These are phyloP conservation scores for Lactarius pseudohatsudake DNA, from an alignment of 768 basidiomycete genomes.

Conservation along the genomic window DNA sequence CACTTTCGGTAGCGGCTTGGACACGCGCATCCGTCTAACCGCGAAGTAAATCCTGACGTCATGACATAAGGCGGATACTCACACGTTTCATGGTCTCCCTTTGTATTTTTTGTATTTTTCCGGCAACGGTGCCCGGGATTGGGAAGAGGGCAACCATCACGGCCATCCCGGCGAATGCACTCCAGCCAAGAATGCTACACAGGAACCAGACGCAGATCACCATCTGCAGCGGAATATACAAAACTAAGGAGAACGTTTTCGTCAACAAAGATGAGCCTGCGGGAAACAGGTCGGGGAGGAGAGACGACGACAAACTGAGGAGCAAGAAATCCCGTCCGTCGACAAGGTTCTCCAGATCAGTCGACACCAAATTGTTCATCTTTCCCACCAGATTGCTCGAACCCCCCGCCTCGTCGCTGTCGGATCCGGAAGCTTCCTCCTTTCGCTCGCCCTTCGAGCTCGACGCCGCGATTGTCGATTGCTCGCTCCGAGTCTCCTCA, in stretches of 20 bases:
- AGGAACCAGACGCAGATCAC: conserved; percentile 43
- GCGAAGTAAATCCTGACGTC: not conserved
- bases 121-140: conserved; percentile 43
- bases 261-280: conserved; percentile 14
- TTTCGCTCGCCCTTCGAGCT: conserved; percentile 28
- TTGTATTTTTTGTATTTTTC: conserved; percentile 39
- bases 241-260: conserved; percentile 20
- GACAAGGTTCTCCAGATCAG: conserved; percentile 47
- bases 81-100: conserved; percentile 43
- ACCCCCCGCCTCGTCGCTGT: conserved; percentile 4
- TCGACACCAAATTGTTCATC: conserved; percentile 74
- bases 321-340: conserved; percentile 34
- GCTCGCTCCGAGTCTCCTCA: conserved; percentile 26
- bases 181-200: conserved; percentile 50
- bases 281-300: conserved; percentile 28
- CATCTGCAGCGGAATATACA: conserved; percentile 44
- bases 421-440: conserved; percentile 2
- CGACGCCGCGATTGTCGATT: conserved; percentile 18
- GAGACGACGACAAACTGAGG: conserved; percentile 11
- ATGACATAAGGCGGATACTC: not conserved
- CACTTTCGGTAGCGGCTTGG: conserved; percentile 45
- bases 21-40: conserved; percentile 48
- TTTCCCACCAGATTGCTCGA: conserved; percentile 61
- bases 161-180: conserved; percentile 43
- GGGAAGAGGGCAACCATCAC: conserved; percentile 44